Base-by-base conservation (phyloP, 1,284 basidiomycete genomes). In the Cystobasidium sp. region DNA sequence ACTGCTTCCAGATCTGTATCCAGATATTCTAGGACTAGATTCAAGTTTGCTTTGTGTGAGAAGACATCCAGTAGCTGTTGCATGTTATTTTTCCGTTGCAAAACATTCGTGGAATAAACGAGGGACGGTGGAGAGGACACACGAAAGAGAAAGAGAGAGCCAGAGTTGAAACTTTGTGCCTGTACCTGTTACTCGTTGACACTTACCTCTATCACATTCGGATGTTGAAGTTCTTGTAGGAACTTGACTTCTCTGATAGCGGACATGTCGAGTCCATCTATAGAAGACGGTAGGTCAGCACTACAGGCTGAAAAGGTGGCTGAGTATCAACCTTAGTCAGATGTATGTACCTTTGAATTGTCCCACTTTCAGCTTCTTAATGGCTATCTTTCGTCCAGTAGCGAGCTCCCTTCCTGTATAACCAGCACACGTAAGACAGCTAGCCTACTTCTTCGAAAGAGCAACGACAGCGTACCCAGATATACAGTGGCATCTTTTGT, bases 161-260 rank as follows among this genome's bases (percentile, higher is more conserved):
- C n/a, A n/a, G n/a, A n/a, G n/a, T n/a, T n/a, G n/a, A n/a, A n/a
- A n/a, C n/a, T n/a, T n/a, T n/a, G n/a, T n/a, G n/a, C n/a, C n/a
- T n/a, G n/a, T n/a, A n/a, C n/a, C n/a, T n/a, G n/a, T n/a, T n/a
- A n/a, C n/a, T n/a, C n/a, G n/a, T n/a, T n/a, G n/a, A n/a, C n/a
- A n/a, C 46, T 18, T 77, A 93, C 95, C 83, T 92, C 92, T 78
- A 99, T 97, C 78, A 99, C 89, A 81, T 99, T 99, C 68, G 91
- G 91, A 83, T 99, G 97, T 75, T 89, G 89, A 62, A 99, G 84
- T 82, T 99, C 97, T 71, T 93, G 89, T 75, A 99, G 85, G 82
- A 95, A 98, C 83, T 97, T 97, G 81, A 99, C 96, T 84, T 99
- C 97, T 51, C 97, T 90, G 76, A 99, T 90, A 61, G 97, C 97